These are phyloP conservation scores for Penicillium paradoxum DNA, from an alignment of 495 filamentous ascomycete genomes.

Conservation along the genomic window DNA sequence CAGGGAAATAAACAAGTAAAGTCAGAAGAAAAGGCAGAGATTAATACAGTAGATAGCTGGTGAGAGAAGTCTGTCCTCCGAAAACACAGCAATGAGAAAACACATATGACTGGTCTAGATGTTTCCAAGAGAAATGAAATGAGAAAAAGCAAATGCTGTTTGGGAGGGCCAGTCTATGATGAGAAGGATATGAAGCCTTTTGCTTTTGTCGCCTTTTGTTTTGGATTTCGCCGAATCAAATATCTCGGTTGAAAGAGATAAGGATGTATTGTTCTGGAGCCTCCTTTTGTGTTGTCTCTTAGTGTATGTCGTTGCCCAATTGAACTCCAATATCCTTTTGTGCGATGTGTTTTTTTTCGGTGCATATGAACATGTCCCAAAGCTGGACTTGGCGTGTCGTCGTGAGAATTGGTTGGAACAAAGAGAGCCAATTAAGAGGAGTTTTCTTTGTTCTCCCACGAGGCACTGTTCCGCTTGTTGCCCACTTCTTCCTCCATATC, in stretches of 20 bases:
- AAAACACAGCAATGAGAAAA: conserved; percentile 5
- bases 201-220: not conserved
- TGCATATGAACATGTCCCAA: conserved; percentile 17
- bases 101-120: conserved; percentile 19
- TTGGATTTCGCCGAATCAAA: not conserved
- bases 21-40: conserved; percentile 15
- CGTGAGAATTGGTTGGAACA: conserved; percentile 11
- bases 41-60: conserved; percentile 22
- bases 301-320: conserved; percentile 17
- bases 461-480: conserved; percentile 40
- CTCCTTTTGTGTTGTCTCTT: conserved; percentile 14
- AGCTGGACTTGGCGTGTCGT: conserved; percentile 13
- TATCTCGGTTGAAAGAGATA: conserved; percentile 5
- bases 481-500: conserved; percentile 70
- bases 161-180: conserved; percentile 16
- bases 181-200: not conserved
- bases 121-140: conserved; percentile 1
- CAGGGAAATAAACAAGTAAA: conserved; percentile 2
- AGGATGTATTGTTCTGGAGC: not conserved
- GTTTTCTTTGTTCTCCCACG: conserved; percentile 29
- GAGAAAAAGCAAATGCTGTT: conserved; percentile 2
- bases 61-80: not conserved
- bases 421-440: conserved; percentile 14
- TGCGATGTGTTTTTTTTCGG: conserved; percentile 12
- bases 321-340: conserved; percentile 21